These are phyloP conservation scores for Mercurialis annua DNA, from an alignment of 345 rosid genomes.

Conservation along the genomic window DNA sequence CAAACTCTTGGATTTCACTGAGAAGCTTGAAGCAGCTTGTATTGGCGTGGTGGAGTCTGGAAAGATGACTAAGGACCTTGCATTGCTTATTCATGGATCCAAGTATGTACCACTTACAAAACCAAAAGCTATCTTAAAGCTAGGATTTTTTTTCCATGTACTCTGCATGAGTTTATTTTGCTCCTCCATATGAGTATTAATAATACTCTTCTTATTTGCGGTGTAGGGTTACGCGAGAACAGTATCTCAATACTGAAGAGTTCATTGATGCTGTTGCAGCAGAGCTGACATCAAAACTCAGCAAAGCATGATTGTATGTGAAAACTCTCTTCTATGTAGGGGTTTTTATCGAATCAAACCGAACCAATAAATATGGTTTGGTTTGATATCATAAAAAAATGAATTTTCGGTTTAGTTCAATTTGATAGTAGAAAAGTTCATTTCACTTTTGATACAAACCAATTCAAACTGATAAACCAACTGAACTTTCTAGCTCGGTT, in stretches of 20 bases:
- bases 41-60: conserved; percentile 84
- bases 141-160: not conserved
- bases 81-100: conserved; percentile 78
- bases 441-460: too few species aligned
- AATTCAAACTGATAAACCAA: too few species aligned
- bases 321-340: not conserved
- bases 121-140: not conserved
- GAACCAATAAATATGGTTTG: too few species aligned
- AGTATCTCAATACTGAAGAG: conserved; percentile 83
- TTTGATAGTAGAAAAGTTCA: too few species aligned
- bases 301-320: conserved; percentile 34
- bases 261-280: conserved; percentile 93
- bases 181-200: not conserved
- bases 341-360: too few species aligned
- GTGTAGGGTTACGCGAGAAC: conserved; percentile 67
- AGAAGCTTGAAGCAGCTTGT: conserved; percentile 95
- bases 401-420: too few species aligned
- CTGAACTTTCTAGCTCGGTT: too few species aligned
- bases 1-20: conserved; percentile 68
- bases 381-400: too few species aligned
- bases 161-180: not conserved
- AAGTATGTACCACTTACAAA: conserved; percentile 39
- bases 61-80: conserved; percentile 99
- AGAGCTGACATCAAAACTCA: conserved; percentile 61
- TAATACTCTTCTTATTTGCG: not conserved